Evolutionary conservation across 305 asterid genomes (phyloP), one percentile per base, ranked within the genome.

Genomic region (Fraxinus velutina): DNA sequence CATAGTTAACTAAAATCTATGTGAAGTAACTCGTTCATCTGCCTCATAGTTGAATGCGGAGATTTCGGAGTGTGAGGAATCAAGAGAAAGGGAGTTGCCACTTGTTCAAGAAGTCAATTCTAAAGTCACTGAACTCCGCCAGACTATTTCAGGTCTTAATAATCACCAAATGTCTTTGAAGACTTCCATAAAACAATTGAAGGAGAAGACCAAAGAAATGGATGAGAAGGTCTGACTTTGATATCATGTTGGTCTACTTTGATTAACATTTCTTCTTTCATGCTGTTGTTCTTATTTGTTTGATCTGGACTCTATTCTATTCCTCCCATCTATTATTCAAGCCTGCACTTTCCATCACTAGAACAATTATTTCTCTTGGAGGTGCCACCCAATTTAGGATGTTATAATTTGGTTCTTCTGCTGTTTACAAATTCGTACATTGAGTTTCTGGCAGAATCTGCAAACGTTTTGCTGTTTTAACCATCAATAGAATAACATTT

Each of bases 81-180:
- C 86, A 77, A 89, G 92, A 81, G 94, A 92, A 88, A 86, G 74
- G 73, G 98, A 92, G 84, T 79, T 89, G 86, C 97, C 97, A 8
- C 84, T 87, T 75, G 93, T 95, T 76, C 93, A 92, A 82, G 97
- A 92, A 82, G 75, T 85, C 50, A 91, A 86, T 15, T 84, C 89
- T 73, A 87, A 90, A 85, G 90, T 92, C 80, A 90, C 89, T 87
- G 97, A 92, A 82, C 80, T 93, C 86, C 88, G 87, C 30, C 93
- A 89, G 84, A 89, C 85, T 76, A 92, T 95, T 84, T 87, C 90
- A 29, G 90, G 86, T 74, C 94, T 92, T 83, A 95, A 95, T 86
- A 94, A 89, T 87, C 97, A 92, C 80, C 99, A 93, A 86, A 79
- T 87, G 91, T 89, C 90, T 24, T 80, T 94, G 91, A 92, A 90